Evolutionary conservation across 306 rosid species (phyloP).

Genomic region (Parietaria judaica): DNA sequence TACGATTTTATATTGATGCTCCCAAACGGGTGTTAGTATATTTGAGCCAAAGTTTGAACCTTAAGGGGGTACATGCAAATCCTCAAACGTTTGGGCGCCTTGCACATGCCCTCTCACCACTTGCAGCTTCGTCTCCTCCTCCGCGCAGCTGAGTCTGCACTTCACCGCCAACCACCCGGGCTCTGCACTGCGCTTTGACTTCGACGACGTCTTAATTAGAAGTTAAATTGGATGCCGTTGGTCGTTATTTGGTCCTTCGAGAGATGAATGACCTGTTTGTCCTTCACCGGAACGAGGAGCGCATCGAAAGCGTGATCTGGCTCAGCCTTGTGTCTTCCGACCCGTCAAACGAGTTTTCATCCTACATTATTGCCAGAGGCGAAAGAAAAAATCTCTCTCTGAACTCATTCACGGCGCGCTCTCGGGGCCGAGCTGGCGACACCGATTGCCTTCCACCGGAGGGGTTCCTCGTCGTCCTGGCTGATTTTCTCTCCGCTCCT

Average conservation of each 20-base stretch:
- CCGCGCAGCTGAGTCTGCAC: constrained; percentile 36
- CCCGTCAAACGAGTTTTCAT: constrained; percentile 19
- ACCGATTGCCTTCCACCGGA: constrained; percentile 21
- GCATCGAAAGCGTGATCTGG: constrained; percentile 35
- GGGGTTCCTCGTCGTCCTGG: constrained; percentile 40
- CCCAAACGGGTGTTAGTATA: no score
- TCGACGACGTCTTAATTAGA: constrained; percentile 23
- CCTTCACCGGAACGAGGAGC: constrained; percentile 25
- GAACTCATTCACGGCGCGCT: constrained; percentile 31
- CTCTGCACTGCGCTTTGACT: constrained; percentile 32
- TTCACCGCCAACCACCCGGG: constrained; percentile 35
- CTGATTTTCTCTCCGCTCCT: constrained; percentile 19
- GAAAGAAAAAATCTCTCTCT: constrained; percentile 25
- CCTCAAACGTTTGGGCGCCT: no score
- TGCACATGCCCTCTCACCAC: constrained; percentile 43
- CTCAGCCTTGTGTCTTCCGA: constrained; percentile 44
- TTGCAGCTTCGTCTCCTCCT: constrained; percentile 44
- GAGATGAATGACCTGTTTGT: constrained; percentile 47
- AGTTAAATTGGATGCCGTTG: constrained; percentile 18
- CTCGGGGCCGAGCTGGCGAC: constrained; percentile 17
- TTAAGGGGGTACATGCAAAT: constrained; percentile 50
- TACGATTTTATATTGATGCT: no score
- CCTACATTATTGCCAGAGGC: constrained; percentile 38
- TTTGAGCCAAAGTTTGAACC: no score
- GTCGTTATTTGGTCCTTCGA: constrained; percentile 35